Conservation (phyloP, 108 stramenopile genomes). For the Mayamaea pseudoterrestris region DNA sequence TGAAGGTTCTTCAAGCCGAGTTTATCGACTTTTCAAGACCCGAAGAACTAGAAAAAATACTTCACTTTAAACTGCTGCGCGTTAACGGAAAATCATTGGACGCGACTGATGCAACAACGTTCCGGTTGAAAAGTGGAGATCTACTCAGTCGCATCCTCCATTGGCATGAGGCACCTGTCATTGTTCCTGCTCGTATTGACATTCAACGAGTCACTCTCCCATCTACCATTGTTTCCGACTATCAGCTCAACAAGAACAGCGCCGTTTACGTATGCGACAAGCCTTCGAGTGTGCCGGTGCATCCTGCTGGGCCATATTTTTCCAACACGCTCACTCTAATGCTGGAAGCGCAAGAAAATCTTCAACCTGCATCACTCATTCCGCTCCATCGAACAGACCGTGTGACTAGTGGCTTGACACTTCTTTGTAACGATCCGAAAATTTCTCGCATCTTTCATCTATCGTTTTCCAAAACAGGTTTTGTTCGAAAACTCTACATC, state of each 20-base stretch:
- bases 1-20: constrained; percentile 36
- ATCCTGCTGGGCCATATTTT: constrained; percentile 76
- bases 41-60: constrained; percentile 14
- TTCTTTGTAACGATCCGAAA: constrained; percentile 39
- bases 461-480: constrained; percentile 16
- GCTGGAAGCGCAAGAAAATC: constrained; percentile 63
- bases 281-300: constrained; percentile 61
- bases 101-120: constrained; percentile 5
- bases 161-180: constrained; percentile 76
- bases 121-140: constrained; percentile 52
- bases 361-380: constrained; percentile 39
- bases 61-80: constrained; percentile 35
- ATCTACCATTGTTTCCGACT: constrained; percentile 14
- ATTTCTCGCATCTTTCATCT: constrained; percentile 52
- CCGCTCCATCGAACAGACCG: constrained; percentile 79
- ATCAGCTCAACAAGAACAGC: constrained; percentile 5
- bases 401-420: constrained; percentile 57
- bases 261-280: constrained; percentile 56
- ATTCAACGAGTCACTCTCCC: constrained; percentile 41
- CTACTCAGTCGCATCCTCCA: constrained; percentile 46
- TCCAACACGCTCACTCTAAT: constrained; percentile 62
- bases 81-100: constrained; percentile 37
- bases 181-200: constrained; percentile 30
- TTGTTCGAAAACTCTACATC: constrained; percentile 55
- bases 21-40: constrained; percentile 29